Evolutionary conservation across 148 eudicot genomes (phyloP), one percentile per base, ranked within the genome.

Genomic region (Heliamphora exappendiculata): DNA sequence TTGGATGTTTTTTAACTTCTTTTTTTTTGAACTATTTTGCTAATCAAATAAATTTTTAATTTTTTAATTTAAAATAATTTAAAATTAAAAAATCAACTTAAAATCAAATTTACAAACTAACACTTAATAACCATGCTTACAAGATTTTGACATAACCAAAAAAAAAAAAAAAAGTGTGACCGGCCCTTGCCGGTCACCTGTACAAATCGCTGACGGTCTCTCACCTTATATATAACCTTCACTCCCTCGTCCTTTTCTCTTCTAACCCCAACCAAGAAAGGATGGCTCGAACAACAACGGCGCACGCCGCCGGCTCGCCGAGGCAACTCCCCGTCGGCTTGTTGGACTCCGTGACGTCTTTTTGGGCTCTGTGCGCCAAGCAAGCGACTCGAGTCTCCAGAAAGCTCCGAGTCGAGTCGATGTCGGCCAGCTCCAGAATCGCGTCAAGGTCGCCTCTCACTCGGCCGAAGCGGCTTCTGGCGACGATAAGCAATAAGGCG

Each of bases 281-380:
- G 6, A 78, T 78, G 80, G 80, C 60, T 20, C 42, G 45, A 50
- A 24, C 22, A 53, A 26, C 11, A 20, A 1, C 29, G 63, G 1
- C 55, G n/a, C 16, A 14, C 78, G 0, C 68, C 74, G 65, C 44
- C 16, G 75, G 75, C 57, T 77, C 79, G 34, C 62, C 84, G 12
- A 86, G 81, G 74, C 75, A 39, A 29, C 75, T 78, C 0, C 76
- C 79, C 7, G 31, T 71, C n/a, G 79, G 81, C 74, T 41, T 89
- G 28, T 19, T 89, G 0, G 83, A 81, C 39, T 84, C 91, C 2
- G 49, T 85, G 29, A 28, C 78, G 7, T 51, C 86, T 33, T 42
- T 89, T 13, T 85, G 82, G 55, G 58, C 19, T 12, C 29, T 74
- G 0, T 87, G 87, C 59, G 67, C 84, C 54, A 87, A 84, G 75